Conservation (phyloP, 768 basidiomycete genomes). For the Hypholoma sublateritium region DNA sequence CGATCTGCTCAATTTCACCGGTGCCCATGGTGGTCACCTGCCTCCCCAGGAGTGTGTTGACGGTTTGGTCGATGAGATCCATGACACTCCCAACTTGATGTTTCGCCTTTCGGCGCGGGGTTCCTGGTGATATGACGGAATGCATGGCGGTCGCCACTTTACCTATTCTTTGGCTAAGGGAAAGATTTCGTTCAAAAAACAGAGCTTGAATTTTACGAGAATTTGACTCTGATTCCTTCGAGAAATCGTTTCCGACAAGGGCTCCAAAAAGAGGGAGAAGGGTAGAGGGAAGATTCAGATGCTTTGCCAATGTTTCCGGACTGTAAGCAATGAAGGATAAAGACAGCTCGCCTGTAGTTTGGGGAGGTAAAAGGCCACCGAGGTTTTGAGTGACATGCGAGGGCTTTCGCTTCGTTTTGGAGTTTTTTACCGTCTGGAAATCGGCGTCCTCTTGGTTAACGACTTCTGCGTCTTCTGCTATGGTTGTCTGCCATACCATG, state of each 20-base stretch:
- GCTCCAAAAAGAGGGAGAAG: slow-evolving; percentile 79
- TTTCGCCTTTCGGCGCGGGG: slow-evolving; percentile 49
- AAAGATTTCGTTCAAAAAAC: slow-evolving; percentile 67
- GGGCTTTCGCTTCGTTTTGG: slow-evolving; percentile 49
- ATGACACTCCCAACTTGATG: slow-evolving; percentile 67
- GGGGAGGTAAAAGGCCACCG: slow-evolving; percentile 57
- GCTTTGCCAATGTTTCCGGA: slow-evolving; percentile 59
- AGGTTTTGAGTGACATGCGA: slow-evolving; percentile 23
- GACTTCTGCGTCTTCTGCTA: slow-evolving; percentile 24
- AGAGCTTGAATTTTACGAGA: slow-evolving; percentile 53
- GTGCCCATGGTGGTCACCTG: slow-evolving; percentile 48
- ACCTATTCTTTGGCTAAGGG: slow-evolving; percentile 63
- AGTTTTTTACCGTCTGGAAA: slow-evolving; percentile 58
- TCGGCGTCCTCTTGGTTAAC: slow-evolving; percentile 45
- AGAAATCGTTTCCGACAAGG: slow-evolving; percentile 80
- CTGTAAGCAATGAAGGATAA: slow-evolving; percentile 61
- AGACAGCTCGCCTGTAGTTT: slow-evolving; percentile 38
- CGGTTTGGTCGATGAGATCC: slow-evolving; percentile 73
- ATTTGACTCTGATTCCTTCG: slow-evolving; percentile 47
- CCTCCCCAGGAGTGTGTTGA: slow-evolving; percentile 55
- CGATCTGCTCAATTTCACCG: slow-evolving; percentile 63
- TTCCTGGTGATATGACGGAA: slow-evolving; percentile 48
- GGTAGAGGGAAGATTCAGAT: slow-evolving; percentile 65
- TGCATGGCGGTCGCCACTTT: slow-evolving; percentile 60
- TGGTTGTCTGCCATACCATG: slow-evolving; percentile 61